These are phyloP conservation scores for Venturia asperata DNA, from an alignment of 2,329 filamentous ascomycete genomes.

Conservation along the genomic window DNA sequence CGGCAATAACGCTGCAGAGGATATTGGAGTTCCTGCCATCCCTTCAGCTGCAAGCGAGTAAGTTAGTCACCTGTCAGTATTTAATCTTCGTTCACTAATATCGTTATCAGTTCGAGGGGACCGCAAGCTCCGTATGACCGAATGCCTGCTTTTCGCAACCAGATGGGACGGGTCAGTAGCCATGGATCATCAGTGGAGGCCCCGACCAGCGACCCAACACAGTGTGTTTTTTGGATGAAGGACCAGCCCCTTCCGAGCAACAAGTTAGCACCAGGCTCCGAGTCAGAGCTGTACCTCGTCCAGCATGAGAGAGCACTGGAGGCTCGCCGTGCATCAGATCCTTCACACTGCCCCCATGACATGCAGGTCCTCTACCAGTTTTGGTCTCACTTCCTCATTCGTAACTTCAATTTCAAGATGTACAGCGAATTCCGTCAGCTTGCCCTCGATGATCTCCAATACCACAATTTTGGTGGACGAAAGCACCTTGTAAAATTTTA, in stretches of 20 bases:
- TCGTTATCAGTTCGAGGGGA: neutral
- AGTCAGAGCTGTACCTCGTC: constrained; percentile 42
- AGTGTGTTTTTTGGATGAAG: constrained; percentile 44
- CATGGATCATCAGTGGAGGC: constrained; percentile 14
- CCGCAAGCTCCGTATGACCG: constrained; percentile 6
- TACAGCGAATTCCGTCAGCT: constrained; percentile 65
- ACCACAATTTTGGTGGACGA: constrained; percentile 49
- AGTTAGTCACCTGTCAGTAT: neutral
- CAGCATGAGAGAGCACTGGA: constrained; percentile 45
- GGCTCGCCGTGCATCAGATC: constrained; percentile 38
- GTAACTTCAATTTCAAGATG: constrained; percentile 68
- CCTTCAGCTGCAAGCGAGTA: constrained; percentile 11
- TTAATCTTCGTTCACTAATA: neutral
- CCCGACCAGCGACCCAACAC: neutral
- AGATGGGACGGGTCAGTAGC: constrained; percentile 16
- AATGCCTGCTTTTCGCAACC: constrained; percentile 15
- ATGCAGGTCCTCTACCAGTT: constrained; percentile 65
- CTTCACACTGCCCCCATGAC: constrained; percentile 45
- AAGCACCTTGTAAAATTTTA: constrained; percentile 60
- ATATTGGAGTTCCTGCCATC: neutral
- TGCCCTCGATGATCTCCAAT: constrained; percentile 56
- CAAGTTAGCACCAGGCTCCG: constrained; percentile 38
- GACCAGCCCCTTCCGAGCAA: constrained; percentile 39
- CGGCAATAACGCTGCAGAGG: constrained; percentile 19
- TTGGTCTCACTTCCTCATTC: constrained; percentile 65